Base-by-base conservation (phyloP, 2,329 filamentous ascomycete species). In the Exophiala lecanii-corni region DNA sequence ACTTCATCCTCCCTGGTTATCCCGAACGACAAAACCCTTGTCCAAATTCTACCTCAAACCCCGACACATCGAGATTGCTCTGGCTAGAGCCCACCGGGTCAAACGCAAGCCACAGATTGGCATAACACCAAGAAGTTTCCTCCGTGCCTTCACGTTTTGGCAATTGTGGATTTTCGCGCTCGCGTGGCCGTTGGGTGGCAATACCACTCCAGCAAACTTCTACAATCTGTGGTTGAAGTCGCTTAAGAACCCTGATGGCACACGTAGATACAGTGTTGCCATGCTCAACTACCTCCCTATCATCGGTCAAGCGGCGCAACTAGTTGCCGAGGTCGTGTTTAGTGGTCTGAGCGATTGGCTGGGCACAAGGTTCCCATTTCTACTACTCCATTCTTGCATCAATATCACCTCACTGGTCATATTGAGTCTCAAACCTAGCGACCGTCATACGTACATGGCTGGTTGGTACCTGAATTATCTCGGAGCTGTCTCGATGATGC, bases 291-390 rank as follows among this genome's bases (percentile, higher is more conserved):
- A 66, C 2, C 72, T 74, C 41, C 70, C 71, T 0, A 72, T 73
- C 12, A 68, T 60, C 7, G 71, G 70, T 7, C 61, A 66, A 3
- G 69, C 68, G 3, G 70, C 73, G 36, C 71, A 72, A 15, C 68
- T 73, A 2, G 60, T 68, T n/a, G 69, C 70, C 2, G 80, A 77
- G 0, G 61, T 80, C 3, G 59, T 71, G 4, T 80, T 79, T 47
- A 78, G 76, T 1, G 81, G 78, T 77, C 70, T 70, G 0, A 80
- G 76, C 1, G 78, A 81, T 0, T 71, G 76, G 39, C 61, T 62
- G 12, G 76, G 76, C 2, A 69, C 67, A 0, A 63, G 78, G 7
- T 81, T 76, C 76, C 78, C 76, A 0, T 65, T 73, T 0, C 77
- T 81, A 33, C 59, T 81, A 2, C 76, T 79, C 26, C 69, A 65